Conservation (phyloP, 2,329 filamentous ascomycete species). For the Cordyceps cateniannulata region DNA sequence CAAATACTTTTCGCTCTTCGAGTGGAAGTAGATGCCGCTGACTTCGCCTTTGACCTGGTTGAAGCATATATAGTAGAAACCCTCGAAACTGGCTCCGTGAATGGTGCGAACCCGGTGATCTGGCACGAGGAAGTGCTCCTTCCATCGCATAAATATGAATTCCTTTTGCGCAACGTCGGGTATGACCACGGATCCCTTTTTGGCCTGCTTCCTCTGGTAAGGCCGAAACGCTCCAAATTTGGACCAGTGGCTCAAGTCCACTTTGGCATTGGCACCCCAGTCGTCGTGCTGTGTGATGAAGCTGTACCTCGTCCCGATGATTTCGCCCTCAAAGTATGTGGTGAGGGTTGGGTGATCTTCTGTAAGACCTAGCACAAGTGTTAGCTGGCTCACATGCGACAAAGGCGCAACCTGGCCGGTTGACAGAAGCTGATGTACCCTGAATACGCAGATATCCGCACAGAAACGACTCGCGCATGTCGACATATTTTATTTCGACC, state of each 20-base stretch:
- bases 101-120: conserved; percentile 90
- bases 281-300: conserved; percentile 83
- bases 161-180: conserved; percentile 73
- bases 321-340: conserved; percentile 97
- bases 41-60: conserved; percentile 84
- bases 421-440: conserved; percentile 44
- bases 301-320: conserved; percentile 91
- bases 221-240: conserved; percentile 84
- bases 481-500: conserved; percentile 94
- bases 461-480: conserved; percentile 87
- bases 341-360: conserved; percentile 96
- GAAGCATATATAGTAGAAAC: conserved; percentile 99
- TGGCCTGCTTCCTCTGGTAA: conserved; percentile 54
- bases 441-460: conserved; percentile 95
- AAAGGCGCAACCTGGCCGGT: conserved; percentile 19
- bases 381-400: conserved; percentile 1
- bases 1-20: conserved; percentile 95
- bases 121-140: conserved; percentile 94
- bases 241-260: conserved; percentile 87
- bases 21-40: conserved; percentile 94
- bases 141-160: conserved; percentile 98
- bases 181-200: conserved; percentile 49
- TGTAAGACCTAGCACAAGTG: conserved; percentile 61
- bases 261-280: conserved; percentile 90
- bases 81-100: conserved; percentile 91